Percentiles rank a stretch among this genome's conserved stretches.
Evolutionary conservation across 305 asterid species (phyloP).

Genomic region (Solanum chacoense): DNA sequence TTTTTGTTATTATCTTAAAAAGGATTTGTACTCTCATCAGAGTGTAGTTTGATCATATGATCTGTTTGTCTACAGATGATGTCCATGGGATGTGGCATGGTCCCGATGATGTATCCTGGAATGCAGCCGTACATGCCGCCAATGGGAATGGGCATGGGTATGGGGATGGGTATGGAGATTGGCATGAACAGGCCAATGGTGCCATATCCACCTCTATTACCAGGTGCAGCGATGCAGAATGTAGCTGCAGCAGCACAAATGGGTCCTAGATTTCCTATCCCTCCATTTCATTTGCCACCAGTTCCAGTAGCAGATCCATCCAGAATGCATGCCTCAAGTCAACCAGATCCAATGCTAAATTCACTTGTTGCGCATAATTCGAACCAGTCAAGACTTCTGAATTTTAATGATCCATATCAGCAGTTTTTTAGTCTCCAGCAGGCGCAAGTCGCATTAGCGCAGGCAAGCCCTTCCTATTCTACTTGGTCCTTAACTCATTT

Average conservation of each 20-base stretch:
- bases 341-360: slow-evolving; percentile 23
- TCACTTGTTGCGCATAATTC: slow-evolving; percentile 20
- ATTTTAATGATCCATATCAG: slow-evolving; percentile 46
- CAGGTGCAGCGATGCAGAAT: slow-evolving; percentile 38
- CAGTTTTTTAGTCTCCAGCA: slow-evolving; percentile 48
- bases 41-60: background rate
- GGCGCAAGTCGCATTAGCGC: slow-evolving; percentile 32
- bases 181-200: slow-evolving; percentile 61
- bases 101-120: slow-evolving; percentile 84
- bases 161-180: slow-evolving; percentile 61
- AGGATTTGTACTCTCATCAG: background rate
- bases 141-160: slow-evolving; percentile 62
- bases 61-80: slow-evolving; percentile 37
- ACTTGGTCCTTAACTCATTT: background rate
- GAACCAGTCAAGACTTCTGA: slow-evolving; percentile 35
- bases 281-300: slow-evolving; percentile 37
- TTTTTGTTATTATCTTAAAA: background rate
- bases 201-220: slow-evolving; percentile 46
- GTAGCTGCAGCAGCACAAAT: slow-evolving; percentile 43
- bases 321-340: slow-evolving; percentile 31
- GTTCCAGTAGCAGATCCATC: slow-evolving; percentile 35
- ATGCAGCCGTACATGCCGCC: slow-evolving; percentile 79
- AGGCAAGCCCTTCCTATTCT: slow-evolving; percentile 25
- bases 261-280: slow-evolving; percentile 48
- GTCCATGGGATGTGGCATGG: slow-evolving; percentile 84